Percentiles rank a stretch among this genome's conserved stretches.
These are phyloP conservation scores for Kickxella alabastrina DNA, from an alignment of 192 early-diverging fungal species.

Conservation along the genomic window DNA sequence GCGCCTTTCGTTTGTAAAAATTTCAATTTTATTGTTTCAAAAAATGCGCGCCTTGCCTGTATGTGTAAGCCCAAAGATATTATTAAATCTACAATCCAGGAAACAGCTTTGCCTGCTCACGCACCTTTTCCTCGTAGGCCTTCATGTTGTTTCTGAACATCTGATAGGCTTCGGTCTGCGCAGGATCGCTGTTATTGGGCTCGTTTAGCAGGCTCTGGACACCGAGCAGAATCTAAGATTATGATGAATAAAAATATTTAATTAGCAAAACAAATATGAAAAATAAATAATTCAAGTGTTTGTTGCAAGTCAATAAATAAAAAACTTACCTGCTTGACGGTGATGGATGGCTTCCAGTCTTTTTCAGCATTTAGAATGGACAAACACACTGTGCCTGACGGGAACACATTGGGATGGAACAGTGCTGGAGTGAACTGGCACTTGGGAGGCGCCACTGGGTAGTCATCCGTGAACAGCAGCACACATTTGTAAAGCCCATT, in stretches of 20 bases:
- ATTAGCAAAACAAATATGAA: background rate
- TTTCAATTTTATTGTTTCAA: too few species aligned
- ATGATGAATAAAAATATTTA: background rate
- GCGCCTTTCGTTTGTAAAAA: background rate
- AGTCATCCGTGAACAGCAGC: constrained; percentile 84
- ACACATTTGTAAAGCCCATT: constrained; percentile 79
- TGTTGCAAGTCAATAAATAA: background rate
- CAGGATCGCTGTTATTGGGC: constrained; percentile 88
- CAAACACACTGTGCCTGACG: constrained; percentile 95
- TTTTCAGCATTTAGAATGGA: constrained; percentile 96
- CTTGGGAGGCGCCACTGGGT: constrained; percentile 84
- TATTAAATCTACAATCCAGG: too few species aligned
- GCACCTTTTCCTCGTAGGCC: constrained; percentile 57
- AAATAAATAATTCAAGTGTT: background rate
- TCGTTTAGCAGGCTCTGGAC: constrained; percentile 88
- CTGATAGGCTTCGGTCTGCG: constrained; percentile 50
- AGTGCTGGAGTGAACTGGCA: constrained; percentile 75
- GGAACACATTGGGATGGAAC: constrained; percentile 96
- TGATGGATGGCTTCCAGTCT: constrained; percentile 93
- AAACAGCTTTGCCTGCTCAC: constrained; percentile 55
- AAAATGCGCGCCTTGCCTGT: too few species aligned
- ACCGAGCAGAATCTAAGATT: constrained; percentile 79
- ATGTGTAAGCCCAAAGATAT: too few species aligned
- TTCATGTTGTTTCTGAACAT: constrained; percentile 51
- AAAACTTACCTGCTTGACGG: constrained; percentile 73